phyloP scores from a whole-genome alignment of 129 eudicot genomes.

The Arctium minus region DNA sequence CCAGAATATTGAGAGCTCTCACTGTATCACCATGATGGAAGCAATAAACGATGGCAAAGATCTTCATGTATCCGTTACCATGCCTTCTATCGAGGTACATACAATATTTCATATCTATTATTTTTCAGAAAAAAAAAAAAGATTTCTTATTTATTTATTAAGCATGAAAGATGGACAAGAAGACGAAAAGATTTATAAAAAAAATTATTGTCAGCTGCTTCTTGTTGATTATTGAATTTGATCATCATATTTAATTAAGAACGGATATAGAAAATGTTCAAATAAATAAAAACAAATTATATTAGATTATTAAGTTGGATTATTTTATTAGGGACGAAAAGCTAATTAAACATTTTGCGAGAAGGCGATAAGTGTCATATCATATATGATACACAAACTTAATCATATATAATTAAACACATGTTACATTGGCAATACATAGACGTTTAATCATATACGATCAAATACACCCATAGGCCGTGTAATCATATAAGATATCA shows the following conservation, averaged over 20 bases:
- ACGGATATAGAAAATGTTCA: neutral
- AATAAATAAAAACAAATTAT: neutral
- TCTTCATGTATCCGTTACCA: constrained; percentile 70
- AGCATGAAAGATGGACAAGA: constrained; percentile 2
- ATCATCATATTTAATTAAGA: neutral
- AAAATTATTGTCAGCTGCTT: constrained; percentile 15
- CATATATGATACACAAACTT: too few species aligned
- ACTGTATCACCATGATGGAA: constrained; percentile 79
- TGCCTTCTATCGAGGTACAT: constrained; percentile 79
- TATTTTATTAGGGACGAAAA: too few species aligned
- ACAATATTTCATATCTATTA: neutral
- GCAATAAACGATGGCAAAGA: constrained; percentile 57
- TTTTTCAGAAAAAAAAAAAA: too few species aligned
- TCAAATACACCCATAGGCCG: too few species aligned
- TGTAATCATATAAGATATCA: too few species aligned
- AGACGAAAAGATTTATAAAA: neutral
- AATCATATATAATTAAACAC: too few species aligned
- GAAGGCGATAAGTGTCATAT: too few species aligned
- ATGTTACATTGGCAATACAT: too few species aligned
- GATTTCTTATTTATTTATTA: neutral
- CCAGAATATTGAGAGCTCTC: constrained; percentile 69
- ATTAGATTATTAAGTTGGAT: neutral
- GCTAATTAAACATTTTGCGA: too few species aligned
- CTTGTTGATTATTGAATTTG: constrained; percentile 6
- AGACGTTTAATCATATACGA: too few species aligned